Base-by-base conservation (phyloP, 2,329 filamentous ascomycete genomes). In the Talaromyces verruculosus region DNA sequence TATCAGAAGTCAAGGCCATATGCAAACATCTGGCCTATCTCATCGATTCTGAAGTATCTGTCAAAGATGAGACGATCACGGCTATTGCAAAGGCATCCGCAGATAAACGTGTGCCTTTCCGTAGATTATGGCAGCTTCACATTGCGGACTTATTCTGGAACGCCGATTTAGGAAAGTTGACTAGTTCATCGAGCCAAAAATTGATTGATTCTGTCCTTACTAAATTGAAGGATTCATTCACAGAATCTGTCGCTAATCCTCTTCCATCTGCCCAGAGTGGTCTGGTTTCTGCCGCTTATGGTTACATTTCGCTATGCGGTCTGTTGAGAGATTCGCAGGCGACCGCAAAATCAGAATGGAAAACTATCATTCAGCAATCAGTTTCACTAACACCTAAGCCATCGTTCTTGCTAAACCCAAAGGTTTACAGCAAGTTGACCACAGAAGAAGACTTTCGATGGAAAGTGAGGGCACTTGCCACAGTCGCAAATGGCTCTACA, bases 351-450 rank as follows among this genome's bases (percentile, higher is more conserved):
- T 68, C 76, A 15, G 68, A 69, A 15, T 78, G 74, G 70, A 79
- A 85, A 49, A 73, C 84, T 2, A 76, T 93, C 30, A 76, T 85
- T 28, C 85, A 88, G 60, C 88, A 92, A 71, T 87, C 87, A 11
- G 83, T 96, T 67, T 83, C 84, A 1, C 77, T 88, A 43, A 88
- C 89, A n/a, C 88, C 91, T 0, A 97, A 96, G 75, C 89, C 91
- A 15, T 96, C 94, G 0, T 95, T 96, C 76, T 81, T 98, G 22
- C 83, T 98, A 5, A 97, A 91, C 72, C 85, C 90, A 39, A 90
- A 91, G 68, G 87, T 97, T 5, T 98, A 95, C 78, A 88, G 89
- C 43, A 97, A 97, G 74, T 73, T 97, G 28, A 84, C 85, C 1
- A 80, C 83, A 0, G 88, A 90, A 65, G 91, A 93, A 63, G 95